These are phyloP conservation scores for Amphirosellinia nigrospora DNA, from an alignment of 495 filamentous ascomycete species.

Conservation along the genomic window DNA sequence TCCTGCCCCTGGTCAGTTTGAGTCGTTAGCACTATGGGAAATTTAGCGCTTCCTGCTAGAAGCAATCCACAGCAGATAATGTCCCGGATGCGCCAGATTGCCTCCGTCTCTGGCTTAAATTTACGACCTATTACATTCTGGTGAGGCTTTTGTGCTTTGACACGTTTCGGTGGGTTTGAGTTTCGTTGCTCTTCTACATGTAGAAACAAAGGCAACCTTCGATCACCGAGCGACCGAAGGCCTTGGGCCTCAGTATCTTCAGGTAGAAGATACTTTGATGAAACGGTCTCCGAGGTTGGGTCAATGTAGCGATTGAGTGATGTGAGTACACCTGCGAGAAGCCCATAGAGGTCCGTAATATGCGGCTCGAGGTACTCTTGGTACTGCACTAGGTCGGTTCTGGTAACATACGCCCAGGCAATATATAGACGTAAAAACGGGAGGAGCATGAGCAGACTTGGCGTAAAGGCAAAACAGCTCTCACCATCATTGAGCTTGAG, in stretches of 20 bases:
- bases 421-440: constrained; percentile 52
- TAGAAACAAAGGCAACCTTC: constrained; percentile 34
- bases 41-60: constrained; percentile 32
- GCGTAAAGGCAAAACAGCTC: constrained; percentile 32
- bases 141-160: constrained; percentile 34
- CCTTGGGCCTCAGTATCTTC: constrained; percentile 53
- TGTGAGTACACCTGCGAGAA: constrained; percentile 45
- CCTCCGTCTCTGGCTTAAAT: constrained; percentile 36
- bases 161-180: constrained; percentile 18
- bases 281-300: constrained; percentile 28
- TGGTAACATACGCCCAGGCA: constrained; percentile 50
- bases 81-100: constrained; percentile 42
- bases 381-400: constrained; percentile 44
- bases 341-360: constrained; percentile 46
- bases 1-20: constrained; percentile 29
- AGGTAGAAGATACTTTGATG: constrained; percentile 43
- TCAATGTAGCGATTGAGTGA: constrained; percentile 42
- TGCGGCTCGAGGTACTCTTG: constrained; percentile 49
- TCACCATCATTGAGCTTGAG: constrained; percentile 27
- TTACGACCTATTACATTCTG: constrained; percentile 37
- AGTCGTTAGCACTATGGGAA: constrained; percentile 30
- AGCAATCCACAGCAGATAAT: constrained; percentile 43
- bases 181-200: constrained; percentile 24
- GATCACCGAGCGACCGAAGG: constrained; percentile 46
- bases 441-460: constrained; percentile 39